Conservation (phyloP, 805 yeast species). For the Yamadazyma sp. region DNA sequence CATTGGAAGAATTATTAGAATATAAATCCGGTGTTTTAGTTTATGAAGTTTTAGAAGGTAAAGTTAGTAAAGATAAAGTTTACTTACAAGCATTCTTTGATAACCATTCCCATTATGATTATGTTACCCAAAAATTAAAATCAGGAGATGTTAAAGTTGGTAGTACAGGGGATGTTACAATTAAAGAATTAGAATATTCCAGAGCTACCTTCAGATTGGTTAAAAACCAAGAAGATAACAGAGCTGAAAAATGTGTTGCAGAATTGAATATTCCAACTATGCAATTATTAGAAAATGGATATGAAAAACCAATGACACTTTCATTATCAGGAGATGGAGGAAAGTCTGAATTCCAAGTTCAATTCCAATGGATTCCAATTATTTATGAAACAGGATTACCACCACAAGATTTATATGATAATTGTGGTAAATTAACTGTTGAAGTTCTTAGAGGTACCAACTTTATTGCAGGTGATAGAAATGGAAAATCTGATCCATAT, state of each 20-base stretch:
- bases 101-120: constrained; percentile 64
- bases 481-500: constrained; percentile 94
- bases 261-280: constrained; percentile 65
- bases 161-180: constrained; percentile 64
- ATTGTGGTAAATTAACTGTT: constrained; percentile 68
- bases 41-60: constrained; percentile 60
- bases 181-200: constrained; percentile 79
- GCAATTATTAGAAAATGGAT: constrained; percentile 64
- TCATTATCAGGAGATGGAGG: constrained; percentile 52
- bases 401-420: constrained; percentile 67
- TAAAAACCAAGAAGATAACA: constrained; percentile 50
- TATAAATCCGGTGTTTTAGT: constrained; percentile 76
- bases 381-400: constrained; percentile 55
- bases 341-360: constrained; percentile 49
- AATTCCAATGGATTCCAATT: constrained; percentile 79
- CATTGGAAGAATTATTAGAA: constrained; percentile 54
- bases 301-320: constrained; percentile 55
- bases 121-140: constrained; percentile 52
- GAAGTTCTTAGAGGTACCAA: constrained; percentile 61
- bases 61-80: constrained; percentile 50
- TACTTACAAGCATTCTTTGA: constrained; percentile 79
- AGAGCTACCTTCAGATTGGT: constrained; percentile 58
- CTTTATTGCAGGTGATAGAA: constrained; percentile 81
- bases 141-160: constrained; percentile 33
- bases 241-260: constrained; percentile 56